Evolutionary conservation across 441 rosid genomes (phyloP), one percentile per base, ranked within the genome.

Genomic region (Adansonia grandidieri): DNA sequence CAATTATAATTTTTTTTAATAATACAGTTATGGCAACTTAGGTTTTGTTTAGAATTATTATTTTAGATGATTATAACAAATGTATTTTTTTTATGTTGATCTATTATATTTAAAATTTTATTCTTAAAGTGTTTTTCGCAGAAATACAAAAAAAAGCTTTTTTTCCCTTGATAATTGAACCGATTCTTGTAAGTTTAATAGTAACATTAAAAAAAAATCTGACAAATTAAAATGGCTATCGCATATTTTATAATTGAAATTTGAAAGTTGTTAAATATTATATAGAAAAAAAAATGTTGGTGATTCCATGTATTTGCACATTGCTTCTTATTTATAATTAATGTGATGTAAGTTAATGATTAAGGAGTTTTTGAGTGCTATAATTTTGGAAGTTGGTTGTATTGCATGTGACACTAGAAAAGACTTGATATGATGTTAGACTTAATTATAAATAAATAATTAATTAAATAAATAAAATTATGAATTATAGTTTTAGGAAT

Each of bases 271-370:
- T 8, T 20, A 58, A 58, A 7, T 20, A 58, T 20, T 58, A 8
- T 9, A 58, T 58, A 19, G 9, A 7, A 47, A 9, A 2, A 47
- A 9, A 47, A 47, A 47, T 47, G 63, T 58, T 42, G 76, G 11
- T 71, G 72, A 78, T 78, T 62, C 80, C 64, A 71, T 78, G 76
- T 37, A 71, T 71, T 50, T 61, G 63, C 62, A 45, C 71, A 19
- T 0, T 61, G 9, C n/a, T 50, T 56, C 68, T 54, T 9, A 22
- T 42, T 9, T 17, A 70, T 44, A 48, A 24, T 77, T 44, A 14
- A 1, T 62, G 68, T 19, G 68, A 80, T 76, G 68, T 10, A 63
- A 71, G 74, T 70, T 24, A 80, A 80, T 80, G 83, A 80, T 80
- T 80, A 24, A 24, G 60, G 50, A 45, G 70, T 37, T 68, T 58